Evolutionary conservation across 2,329 filamentous ascomycete genomes (phyloP).

Genomic region (Venturia nashicola): DNA sequence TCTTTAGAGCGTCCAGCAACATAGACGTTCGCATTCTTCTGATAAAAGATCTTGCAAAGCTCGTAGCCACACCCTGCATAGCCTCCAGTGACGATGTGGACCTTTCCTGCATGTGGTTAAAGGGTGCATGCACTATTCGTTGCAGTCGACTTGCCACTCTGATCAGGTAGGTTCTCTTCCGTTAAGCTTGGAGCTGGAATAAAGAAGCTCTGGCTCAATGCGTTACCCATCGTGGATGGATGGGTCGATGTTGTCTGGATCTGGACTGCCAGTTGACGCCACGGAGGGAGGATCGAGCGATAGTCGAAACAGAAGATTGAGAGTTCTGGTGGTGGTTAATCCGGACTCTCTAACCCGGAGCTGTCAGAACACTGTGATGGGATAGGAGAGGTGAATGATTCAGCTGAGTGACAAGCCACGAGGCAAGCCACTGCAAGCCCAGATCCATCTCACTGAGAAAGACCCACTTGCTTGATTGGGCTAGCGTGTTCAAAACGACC

Average conservation of each 20-base stretch:
- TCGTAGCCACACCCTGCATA: constrained; percentile 6
- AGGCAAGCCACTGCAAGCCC: too few relatives aligned
- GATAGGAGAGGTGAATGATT: not conserved
- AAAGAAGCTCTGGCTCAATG: constrained; percentile 6
- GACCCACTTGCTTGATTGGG: not conserved
- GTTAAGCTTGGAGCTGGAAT: constrained; percentile 9
- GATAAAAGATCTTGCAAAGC: constrained; percentile 9
- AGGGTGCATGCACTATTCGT: not conserved
- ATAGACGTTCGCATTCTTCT: constrained; percentile 9
- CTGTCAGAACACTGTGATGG: not conserved
- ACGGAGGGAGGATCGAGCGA: not conserved
- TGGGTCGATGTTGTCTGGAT: not conserved
- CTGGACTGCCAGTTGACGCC: not conserved
- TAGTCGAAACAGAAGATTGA: too few relatives aligned
- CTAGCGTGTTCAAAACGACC: not conserved
- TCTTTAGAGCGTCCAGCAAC: constrained; percentile 6
- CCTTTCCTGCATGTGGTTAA: constrained; percentile 2
- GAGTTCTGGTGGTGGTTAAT: too few relatives aligned
- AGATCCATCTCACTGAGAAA: not conserved
- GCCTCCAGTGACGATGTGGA: constrained; percentile 10
- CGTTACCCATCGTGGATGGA: not conserved
- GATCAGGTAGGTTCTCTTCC: constrained; percentile 10
- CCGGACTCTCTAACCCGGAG: not conserved
- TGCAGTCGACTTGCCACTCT: constrained; percentile 1
- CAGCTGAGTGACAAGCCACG: not conserved